Percentiles rank a stretch among this genome's conserved stretches.
Evolutionary conservation across 2,329 filamentous ascomycete genomes (phyloP).

Genomic region (Bertia moriformis): DNA sequence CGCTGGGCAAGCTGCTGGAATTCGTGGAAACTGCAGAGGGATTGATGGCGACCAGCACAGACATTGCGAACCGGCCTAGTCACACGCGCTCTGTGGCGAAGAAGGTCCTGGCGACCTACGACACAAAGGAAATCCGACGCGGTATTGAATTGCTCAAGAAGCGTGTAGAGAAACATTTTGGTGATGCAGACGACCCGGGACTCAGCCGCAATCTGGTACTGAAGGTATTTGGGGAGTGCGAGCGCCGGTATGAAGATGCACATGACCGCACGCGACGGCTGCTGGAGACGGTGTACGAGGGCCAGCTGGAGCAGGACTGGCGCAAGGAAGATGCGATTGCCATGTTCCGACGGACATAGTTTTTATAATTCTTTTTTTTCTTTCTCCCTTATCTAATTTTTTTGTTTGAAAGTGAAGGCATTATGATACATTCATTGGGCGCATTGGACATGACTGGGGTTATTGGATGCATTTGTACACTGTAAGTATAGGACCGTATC

Average conservation of each 20-base stretch:
- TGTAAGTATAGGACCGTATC: too few relatives aligned
- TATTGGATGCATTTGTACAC: too few relatives aligned
- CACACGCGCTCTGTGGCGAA: conserved; percentile 51
- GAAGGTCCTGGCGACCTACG: conserved; percentile 47
- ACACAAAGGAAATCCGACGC: conserved; percentile 48
- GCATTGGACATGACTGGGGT: not conserved
- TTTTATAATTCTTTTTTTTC: not conserved
- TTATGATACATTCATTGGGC: not conserved
- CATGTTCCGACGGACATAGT: conserved; percentile 8
- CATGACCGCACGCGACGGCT: conserved; percentile 16
- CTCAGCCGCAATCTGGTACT: conserved; percentile 22
- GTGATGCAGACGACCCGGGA: conserved; percentile 49
- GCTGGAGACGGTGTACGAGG: conserved; percentile 17
- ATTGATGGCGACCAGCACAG: conserved; percentile 16
- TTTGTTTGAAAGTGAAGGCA: not conserved
- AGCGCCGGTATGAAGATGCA: conserved; percentile 16
- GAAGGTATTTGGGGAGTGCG: conserved; percentile 15
- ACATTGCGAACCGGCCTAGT: conserved; percentile 43
- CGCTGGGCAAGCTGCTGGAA: conserved; percentile 55
- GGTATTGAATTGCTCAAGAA: conserved; percentile 54
- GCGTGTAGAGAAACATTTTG: conserved; percentile 62
- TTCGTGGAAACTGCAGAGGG: conserved; percentile 54
- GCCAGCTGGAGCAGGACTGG: conserved; percentile 16
- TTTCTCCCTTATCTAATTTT: not conserved
- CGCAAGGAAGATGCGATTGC: conserved; percentile 12